These are phyloP conservation scores for Candida pseudoglaebosa DNA, from an alignment of 805 yeast genomes.

Conservation along the genomic window DNA sequence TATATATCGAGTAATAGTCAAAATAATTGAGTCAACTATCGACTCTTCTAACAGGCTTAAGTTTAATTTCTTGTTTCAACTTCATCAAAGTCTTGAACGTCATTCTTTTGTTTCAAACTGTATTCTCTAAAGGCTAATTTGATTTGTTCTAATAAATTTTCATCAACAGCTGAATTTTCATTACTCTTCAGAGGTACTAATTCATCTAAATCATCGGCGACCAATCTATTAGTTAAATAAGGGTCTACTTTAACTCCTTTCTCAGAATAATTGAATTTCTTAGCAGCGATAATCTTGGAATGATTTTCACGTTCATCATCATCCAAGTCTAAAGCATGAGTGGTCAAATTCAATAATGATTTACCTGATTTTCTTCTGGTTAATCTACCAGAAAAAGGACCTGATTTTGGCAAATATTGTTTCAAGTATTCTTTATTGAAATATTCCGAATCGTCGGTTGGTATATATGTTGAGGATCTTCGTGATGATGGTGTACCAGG, in stretches of 20 bases:
- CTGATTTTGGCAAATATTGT: slow-evolving; percentile 42
- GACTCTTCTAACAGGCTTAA: too few relatives aligned
- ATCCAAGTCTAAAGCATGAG: slow-evolving; percentile 63
- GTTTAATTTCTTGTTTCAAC: slow-evolving; percentile 46
- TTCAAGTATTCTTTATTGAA: slow-evolving; percentile 29
- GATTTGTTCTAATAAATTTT: slow-evolving; percentile 32
- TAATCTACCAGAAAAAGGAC: slow-evolving; percentile 51
- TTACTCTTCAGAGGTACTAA: slow-evolving; percentile 7
- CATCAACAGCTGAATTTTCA: slow-evolving; percentile 22
- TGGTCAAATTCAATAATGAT: slow-evolving; percentile 64
- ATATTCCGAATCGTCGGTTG: slow-evolving; percentile 17
- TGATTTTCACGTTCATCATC: slow-evolving; percentile 32
- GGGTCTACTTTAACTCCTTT: slow-evolving; percentile 17
- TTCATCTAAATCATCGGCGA: slow-evolving; percentile 5
- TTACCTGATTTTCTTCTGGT: slow-evolving; percentile 71
- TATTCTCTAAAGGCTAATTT: slow-evolving; percentile 34
- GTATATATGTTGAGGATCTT: slow-evolving; percentile 23
- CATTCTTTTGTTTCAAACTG: slow-evolving; percentile 34
- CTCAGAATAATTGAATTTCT: slow-evolving; percentile 13
- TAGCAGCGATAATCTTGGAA: slow-evolving; percentile 14
- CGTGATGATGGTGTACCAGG: slow-evolving; percentile 21
- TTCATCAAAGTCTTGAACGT: slow-evolving; percentile 48
- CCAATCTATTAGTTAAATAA: slow-evolving; percentile 7
- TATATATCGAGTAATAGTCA: background rate
- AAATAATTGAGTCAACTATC: too few relatives aligned